Evolutionary conservation across 768 basidiomycete species (phyloP).

Genomic region (Naganishia antarctica): DNA sequence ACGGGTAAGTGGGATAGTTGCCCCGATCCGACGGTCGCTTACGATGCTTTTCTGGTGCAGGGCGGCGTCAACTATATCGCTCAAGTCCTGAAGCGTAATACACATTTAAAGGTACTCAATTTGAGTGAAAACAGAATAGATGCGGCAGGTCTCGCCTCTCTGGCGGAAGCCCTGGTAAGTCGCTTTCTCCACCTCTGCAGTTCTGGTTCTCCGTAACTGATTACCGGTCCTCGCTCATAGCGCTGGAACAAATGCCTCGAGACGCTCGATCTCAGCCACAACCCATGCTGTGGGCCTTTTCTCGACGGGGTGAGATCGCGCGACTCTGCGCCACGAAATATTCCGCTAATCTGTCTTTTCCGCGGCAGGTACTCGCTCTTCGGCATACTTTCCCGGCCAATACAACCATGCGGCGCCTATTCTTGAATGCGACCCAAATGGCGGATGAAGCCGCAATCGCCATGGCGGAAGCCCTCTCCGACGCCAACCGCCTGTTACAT

Average conservation of each 20-base stretch:
- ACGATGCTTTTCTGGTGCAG: constrained; percentile 45
- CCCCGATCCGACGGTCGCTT: not conserved
- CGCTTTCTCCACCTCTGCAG: not conserved
- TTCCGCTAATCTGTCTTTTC: not conserved
- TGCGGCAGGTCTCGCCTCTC: constrained; percentile 65
- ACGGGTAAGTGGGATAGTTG: constrained; percentile 56
- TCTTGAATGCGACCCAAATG: constrained; percentile 77
- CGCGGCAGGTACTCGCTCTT: constrained; percentile 56
- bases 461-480: constrained; percentile 91
- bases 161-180: constrained; percentile 85
- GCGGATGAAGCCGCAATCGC: constrained; percentile 83
- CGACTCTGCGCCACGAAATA: not conserved
- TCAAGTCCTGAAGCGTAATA: constrained; percentile 91
- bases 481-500: constrained; percentile 77
- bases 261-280: constrained; percentile 85
- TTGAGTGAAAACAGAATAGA: constrained; percentile 92
- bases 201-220: not conserved
- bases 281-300: constrained; percentile 84
- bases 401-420: constrained; percentile 81
- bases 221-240: constrained; percentile 49
- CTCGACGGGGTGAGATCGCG: constrained; percentile 73
- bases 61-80: constrained; percentile 82
- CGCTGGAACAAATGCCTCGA: constrained; percentile 94
- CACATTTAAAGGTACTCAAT: constrained; percentile 89
- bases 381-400: constrained; percentile 91